Evolutionary conservation across 2,329 filamentous ascomycete genomes (phyloP).

Genomic region (Septoria linicola): DNA sequence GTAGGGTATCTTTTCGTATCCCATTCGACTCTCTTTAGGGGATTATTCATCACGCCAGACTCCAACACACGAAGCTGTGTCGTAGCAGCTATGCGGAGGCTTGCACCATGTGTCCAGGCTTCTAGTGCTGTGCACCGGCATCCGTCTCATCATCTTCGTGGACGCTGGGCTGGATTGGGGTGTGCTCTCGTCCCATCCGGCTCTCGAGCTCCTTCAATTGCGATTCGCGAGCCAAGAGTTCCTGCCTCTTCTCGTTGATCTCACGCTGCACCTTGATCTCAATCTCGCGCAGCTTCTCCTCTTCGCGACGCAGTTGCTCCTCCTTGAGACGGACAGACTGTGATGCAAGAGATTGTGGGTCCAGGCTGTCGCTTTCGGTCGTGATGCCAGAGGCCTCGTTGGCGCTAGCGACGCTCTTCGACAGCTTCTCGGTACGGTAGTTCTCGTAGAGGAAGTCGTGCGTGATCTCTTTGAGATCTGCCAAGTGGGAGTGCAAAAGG

Average conservation of each 20-base stretch:
- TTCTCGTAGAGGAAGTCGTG: conserved; percentile 99
- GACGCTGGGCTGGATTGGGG: conserved; percentile 26
- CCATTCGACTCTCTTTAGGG: conserved; percentile 9
- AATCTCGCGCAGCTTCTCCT: conserved; percentile 99
- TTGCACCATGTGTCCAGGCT: background rate
- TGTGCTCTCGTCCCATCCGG: conserved; percentile 73
- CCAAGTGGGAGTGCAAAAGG: conserved; percentile 94
- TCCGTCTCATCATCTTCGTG: conserved; percentile 28
- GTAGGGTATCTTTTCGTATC: conserved; percentile 5
- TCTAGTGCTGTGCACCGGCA: conserved; percentile 28
- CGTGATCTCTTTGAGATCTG: conserved; percentile 98
- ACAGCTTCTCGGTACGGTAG: conserved; percentile 99
- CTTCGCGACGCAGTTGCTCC: conserved; percentile 96
- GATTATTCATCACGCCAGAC: conserved; percentile 1
- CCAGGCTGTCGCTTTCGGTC: conserved; percentile 65
- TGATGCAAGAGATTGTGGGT: conserved; percentile 92
- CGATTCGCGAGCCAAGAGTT: conserved; percentile 93
- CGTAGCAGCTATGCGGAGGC: conserved; percentile 1
- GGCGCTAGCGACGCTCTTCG: conserved; percentile 82
- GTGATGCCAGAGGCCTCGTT: conserved; percentile 59
- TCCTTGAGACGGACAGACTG: conserved; percentile 99
- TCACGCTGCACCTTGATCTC: conserved; percentile 99
- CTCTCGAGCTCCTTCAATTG: conserved; percentile 99
- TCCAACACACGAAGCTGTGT: background rate
- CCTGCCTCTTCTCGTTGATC: conserved; percentile 99